Conservation (phyloP, 148 eudicot genomes). For the Rhododendron griersonianum region DNA sequence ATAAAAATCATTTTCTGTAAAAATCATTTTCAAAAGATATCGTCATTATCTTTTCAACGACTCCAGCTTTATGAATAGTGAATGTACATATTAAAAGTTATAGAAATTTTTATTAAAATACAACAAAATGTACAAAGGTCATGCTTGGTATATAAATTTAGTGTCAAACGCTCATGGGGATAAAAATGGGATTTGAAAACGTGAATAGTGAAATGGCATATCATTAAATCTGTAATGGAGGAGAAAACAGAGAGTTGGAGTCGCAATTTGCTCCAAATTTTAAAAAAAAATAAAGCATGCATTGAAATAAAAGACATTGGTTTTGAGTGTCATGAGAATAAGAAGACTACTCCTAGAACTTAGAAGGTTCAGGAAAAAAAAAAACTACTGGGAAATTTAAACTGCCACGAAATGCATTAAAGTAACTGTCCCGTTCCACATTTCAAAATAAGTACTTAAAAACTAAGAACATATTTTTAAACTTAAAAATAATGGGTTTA, state of each 20-base stretch:
- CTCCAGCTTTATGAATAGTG: background rate
- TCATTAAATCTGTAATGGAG: background rate
- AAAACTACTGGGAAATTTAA: too few species aligned
- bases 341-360: too few species aligned
- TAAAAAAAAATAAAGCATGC: too few species aligned
- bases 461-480: too few species aligned
- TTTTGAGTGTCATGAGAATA: too few species aligned
- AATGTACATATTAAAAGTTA: background rate
- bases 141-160: background rate
- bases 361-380: too few species aligned
- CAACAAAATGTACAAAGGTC: background rate
- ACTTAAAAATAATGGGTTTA: too few species aligned
- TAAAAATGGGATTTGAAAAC: background rate
- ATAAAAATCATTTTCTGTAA: background rate
- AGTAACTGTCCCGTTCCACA: too few species aligned
- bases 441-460: too few species aligned
- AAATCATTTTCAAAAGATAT: background rate
- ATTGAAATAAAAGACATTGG: too few species aligned
- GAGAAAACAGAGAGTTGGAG: background rate
- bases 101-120: background rate
- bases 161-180: background rate
- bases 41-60: background rate
- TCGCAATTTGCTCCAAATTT: background rate
- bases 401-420: too few species aligned
- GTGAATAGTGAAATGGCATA: background rate